Percentiles rank a stretch among this genome's conserved stretches.
phyloP scores from a whole-genome alignment of 495 filamentous ascomycete genomes.

The Pyrenopolyporus hunteri region DNA sequence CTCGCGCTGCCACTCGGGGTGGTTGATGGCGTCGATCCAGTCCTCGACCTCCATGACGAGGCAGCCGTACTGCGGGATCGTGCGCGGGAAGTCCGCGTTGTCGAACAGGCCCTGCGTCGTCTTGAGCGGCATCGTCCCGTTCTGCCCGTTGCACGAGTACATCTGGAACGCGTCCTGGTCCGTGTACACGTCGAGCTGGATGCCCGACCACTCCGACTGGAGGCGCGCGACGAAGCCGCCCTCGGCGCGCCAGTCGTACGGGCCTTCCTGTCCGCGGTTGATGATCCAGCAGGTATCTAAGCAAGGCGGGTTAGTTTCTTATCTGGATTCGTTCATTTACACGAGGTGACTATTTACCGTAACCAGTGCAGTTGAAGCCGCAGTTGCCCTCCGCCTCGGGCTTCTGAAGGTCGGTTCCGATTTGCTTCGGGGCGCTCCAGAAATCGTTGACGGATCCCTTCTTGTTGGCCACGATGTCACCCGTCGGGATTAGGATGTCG shows the following conservation, averaged over 20 bases:
- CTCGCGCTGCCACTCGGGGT: conserved; percentile 74
- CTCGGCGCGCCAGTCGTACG: conserved; percentile 63
- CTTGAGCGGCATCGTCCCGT: conserved; percentile 69
- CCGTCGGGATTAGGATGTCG: conserved; percentile 78
- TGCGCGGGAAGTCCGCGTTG: conserved; percentile 49
- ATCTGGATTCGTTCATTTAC: background rate
- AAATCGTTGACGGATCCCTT: conserved; percentile 74
- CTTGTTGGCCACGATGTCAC: conserved; percentile 69
- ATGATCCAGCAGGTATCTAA: conserved; percentile 60
- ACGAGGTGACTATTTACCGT: conserved; percentile 59
- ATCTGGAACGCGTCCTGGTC: conserved; percentile 82
- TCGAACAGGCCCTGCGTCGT: conserved; percentile 63
- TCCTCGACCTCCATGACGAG: conserved; percentile 71
- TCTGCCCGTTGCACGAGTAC: conserved; percentile 75
- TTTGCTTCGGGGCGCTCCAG: conserved; percentile 71
- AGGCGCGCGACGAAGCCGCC: conserved; percentile 65
- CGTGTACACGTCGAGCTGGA: conserved; percentile 72
- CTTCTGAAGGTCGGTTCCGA: conserved; percentile 69
- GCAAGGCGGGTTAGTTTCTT: conserved; percentile 5
- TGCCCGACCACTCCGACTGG: conserved; percentile 68
- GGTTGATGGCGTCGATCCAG: conserved; percentile 83
- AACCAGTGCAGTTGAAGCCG: conserved; percentile 76
- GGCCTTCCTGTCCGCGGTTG: conserved; percentile 54
- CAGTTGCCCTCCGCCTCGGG: conserved; percentile 65
- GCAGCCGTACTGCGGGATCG: conserved; percentile 71